These are phyloP conservation scores for Dothidotthia symphoricarpi DNA, from an alignment of 2,329 filamentous ascomycete genomes.

Conservation along the genomic window DNA sequence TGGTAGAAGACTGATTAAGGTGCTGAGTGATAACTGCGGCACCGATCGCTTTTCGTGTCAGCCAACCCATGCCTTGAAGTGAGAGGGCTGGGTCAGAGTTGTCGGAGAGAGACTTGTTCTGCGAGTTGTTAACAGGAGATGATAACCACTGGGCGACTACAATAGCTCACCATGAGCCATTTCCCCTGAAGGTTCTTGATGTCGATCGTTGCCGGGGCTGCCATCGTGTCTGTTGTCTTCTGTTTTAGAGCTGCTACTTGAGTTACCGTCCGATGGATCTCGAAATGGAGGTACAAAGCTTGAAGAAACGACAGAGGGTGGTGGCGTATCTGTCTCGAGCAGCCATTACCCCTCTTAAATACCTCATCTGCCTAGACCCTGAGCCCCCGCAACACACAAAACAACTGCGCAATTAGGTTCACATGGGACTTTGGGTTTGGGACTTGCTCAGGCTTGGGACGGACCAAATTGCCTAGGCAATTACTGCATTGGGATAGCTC, in stretches of 20 bases:
- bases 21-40: constrained; percentile 67
- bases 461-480: constrained; percentile 18
- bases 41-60: constrained; percentile 69
- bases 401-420: no score
- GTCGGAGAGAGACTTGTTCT: constrained; percentile 77
- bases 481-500: constrained; percentile 13
- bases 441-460: neutral
- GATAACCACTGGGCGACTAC: neutral
- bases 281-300: constrained; percentile 3
- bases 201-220: constrained; percentile 36
- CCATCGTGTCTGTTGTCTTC: constrained; percentile 28
- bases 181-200: constrained; percentile 40
- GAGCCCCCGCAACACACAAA: no score
- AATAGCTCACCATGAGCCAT: constrained; percentile 41
- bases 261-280: neutral
- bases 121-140: constrained; percentile 5
- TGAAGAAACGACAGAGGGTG: constrained; percentile 5
- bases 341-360: constrained; percentile 12
- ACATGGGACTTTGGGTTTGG: no score
- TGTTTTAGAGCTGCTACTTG: neutral
- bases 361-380: constrained; percentile 9
- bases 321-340: neutral
- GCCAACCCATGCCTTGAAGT: constrained; percentile 58
- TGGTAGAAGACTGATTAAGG: constrained; percentile 43
- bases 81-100: constrained; percentile 65